Conservation (phyloP, 768 basidiomycete species). For the Lactarius psammicola region DNA sequence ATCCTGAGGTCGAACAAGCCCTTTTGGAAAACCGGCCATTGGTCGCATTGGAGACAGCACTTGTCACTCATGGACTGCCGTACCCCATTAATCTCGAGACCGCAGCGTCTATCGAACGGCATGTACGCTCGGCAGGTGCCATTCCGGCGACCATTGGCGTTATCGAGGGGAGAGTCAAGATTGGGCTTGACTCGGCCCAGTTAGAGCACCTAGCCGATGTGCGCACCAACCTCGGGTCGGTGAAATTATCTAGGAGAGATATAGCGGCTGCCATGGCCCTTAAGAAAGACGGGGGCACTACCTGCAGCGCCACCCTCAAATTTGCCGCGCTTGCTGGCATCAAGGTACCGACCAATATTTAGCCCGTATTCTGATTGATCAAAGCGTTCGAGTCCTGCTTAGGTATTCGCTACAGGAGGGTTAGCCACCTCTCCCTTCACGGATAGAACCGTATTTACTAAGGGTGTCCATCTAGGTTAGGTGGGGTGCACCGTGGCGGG, state of each 20-base stretch:
- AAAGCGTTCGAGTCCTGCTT: constrained; percentile 8
- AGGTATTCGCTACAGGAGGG: constrained; percentile 95
- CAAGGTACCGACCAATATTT: constrained; percentile 47
- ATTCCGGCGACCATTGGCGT: constrained; percentile 90
- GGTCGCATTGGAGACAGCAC: constrained; percentile 89
- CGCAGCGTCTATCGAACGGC: constrained; percentile 65
- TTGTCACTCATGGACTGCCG: constrained; percentile 92
- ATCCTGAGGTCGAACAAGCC: constrained; percentile 83
- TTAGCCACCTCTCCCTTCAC: constrained; percentile 38
- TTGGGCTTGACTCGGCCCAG: constrained; percentile 69
- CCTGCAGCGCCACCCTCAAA: constrained; percentile 70
- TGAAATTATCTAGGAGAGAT: constrained; percentile 79
- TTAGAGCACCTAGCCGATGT: constrained; percentile 66
- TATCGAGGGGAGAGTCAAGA: constrained; percentile 78
- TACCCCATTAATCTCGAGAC: constrained; percentile 73
- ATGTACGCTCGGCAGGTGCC: constrained; percentile 72
- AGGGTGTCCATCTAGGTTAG: constrained; percentile 48
- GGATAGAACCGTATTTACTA: background rate
- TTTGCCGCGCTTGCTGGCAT: constrained; percentile 83
- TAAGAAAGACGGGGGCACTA: constrained; percentile 73
- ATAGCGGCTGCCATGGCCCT: constrained; percentile 70
- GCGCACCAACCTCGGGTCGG: constrained; percentile 39
- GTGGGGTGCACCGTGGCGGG: constrained; percentile 81
- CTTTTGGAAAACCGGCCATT: constrained; percentile 62
- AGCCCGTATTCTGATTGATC: constrained; percentile 21